Conservation (phyloP, 2,329 filamentous ascomycete species). For the Fusarium virguliforme region DNA sequence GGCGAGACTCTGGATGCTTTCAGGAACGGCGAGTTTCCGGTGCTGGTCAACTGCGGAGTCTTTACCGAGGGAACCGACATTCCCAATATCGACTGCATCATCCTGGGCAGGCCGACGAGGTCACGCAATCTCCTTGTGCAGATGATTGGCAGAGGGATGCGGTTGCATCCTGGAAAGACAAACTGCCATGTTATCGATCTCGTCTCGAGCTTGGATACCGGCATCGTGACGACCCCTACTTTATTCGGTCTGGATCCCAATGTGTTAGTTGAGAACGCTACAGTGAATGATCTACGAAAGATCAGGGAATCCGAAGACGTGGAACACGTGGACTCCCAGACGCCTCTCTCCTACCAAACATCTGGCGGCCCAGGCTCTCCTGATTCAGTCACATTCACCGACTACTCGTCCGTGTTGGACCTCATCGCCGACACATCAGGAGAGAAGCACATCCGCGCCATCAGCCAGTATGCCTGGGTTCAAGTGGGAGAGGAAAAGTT, state of each 20-base stretch:
- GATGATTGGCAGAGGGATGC: conserved; percentile 97
- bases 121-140: conserved; percentile 95
- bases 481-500: conserved; percentile 79
- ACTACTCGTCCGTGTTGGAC: conserved; percentile 94
- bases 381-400: conserved; percentile 81
- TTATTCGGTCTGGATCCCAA: conserved; percentile 92
- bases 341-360: conserved; percentile 30
- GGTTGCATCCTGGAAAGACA: conserved; percentile 83
- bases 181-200: conserved; percentile 98
- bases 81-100: conserved; percentile 94
- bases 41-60: conserved; percentile 94
- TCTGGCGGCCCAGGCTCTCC: conserved; percentile 39
- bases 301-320: conserved; percentile 66
- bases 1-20: conserved; percentile 83
- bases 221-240: conserved; percentile 91
- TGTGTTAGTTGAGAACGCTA: conserved; percentile 80
- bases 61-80: conserved; percentile 99
- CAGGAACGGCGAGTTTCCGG: conserved; percentile 81
- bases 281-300: conserved; percentile 72
- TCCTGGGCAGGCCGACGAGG: conserved; percentile 89
- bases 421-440: conserved; percentile 86
- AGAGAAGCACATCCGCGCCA: conserved; percentile 82
- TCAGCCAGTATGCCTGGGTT: conserved; percentile 88
- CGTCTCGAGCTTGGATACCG: conserved; percentile 87
- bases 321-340: conserved; percentile 54